Conservation (phyloP, 495 filamentous ascomycete species). For the Tuber melanosporum region DNA sequence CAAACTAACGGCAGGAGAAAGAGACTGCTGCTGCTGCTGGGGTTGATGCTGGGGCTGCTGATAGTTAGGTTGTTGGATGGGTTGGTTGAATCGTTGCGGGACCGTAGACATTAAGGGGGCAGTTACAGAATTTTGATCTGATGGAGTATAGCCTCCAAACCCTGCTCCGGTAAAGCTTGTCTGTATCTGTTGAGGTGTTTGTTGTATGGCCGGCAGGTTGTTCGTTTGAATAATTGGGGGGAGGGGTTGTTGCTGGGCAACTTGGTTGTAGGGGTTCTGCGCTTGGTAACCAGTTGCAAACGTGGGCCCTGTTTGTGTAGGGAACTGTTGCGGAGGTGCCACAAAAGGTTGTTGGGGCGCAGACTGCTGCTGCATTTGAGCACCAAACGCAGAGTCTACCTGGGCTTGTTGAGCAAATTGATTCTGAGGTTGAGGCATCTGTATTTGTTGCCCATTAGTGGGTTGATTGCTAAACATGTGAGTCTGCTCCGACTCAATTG, state of each 20-base stretch:
- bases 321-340: slow-evolving; percentile 45
- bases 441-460: slow-evolving; percentile 42
- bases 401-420: slow-evolving; percentile 41
- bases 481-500: slow-evolving; percentile 88
- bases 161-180: slow-evolving; percentile 66
- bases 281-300: slow-evolving; percentile 42
- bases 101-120: slow-evolving; percentile 53
- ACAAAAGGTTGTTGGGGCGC: slow-evolving; percentile 41
- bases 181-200: slow-evolving; percentile 50
- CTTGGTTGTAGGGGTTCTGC: slow-evolving; percentile 46
- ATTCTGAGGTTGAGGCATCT: slow-evolving; percentile 40
- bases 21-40: slow-evolving; percentile 18
- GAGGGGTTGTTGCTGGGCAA: slow-evolving; percentile 46
- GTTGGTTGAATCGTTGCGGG: slow-evolving; percentile 54
- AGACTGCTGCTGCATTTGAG: slow-evolving; percentile 45
- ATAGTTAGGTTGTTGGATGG: slow-evolving; percentile 44
- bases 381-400: slow-evolving; percentile 39
- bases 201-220: slow-evolving; percentile 33
- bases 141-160: slow-evolving; percentile 79
- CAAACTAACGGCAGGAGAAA: slow-evolving; percentile 40
- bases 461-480: slow-evolving; percentile 54
- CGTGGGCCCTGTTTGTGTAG: slow-evolving; percentile 48
- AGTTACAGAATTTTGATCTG: slow-evolving; percentile 53
- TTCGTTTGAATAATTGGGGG: slow-evolving; percentile 17
- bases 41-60: slow-evolving; percentile 25